These are phyloP conservation scores for Gleditsia sinensis DNA, from an alignment of 306 rosid species.

Conservation along the genomic window DNA sequence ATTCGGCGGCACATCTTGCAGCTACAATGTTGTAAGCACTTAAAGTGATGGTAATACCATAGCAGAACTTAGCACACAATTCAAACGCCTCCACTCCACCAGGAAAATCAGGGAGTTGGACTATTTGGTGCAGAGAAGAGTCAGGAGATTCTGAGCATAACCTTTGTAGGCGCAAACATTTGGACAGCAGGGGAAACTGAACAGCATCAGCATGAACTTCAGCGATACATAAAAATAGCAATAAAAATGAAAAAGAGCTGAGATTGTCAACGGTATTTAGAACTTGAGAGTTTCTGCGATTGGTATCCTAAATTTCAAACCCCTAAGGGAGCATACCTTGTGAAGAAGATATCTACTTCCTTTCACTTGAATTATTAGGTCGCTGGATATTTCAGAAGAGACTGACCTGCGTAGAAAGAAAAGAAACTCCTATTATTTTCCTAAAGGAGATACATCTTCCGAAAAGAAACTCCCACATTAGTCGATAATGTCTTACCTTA, in stretches of 20 bases:
- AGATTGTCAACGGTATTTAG: not conserved
- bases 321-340: conserved; percentile 58
- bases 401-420: conserved; percentile 68
- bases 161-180: conserved; percentile 78
- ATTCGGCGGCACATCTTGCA: conserved; percentile 86
- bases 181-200: conserved; percentile 96
- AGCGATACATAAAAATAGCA: conserved; percentile 3
- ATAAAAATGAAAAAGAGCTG: not conserved
- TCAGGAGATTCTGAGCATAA: conserved; percentile 79
- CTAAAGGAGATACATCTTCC: not conserved
- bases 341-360: conserved; percentile 93
- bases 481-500: conserved; percentile 52
- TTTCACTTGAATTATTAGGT: conserved; percentile 86
- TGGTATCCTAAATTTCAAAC: not conserved
- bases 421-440: not conserved
- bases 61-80: conserved; percentile 93
- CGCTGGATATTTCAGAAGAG: conserved; percentile 94
- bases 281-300: too few species aligned
- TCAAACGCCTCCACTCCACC: conserved; percentile 90
- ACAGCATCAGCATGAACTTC: conserved; percentile 41
- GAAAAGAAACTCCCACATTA: conserved; percentile 1
- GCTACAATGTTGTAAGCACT: conserved; percentile 92
- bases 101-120: conserved; percentile 88
- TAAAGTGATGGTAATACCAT: conserved; percentile 86
- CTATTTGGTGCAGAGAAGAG: conserved; percentile 65